These are phyloP conservation scores for Ensete glaucum DNA, from an alignment of 176 grass and related monocot genomes.

Conservation along the genomic window DNA sequence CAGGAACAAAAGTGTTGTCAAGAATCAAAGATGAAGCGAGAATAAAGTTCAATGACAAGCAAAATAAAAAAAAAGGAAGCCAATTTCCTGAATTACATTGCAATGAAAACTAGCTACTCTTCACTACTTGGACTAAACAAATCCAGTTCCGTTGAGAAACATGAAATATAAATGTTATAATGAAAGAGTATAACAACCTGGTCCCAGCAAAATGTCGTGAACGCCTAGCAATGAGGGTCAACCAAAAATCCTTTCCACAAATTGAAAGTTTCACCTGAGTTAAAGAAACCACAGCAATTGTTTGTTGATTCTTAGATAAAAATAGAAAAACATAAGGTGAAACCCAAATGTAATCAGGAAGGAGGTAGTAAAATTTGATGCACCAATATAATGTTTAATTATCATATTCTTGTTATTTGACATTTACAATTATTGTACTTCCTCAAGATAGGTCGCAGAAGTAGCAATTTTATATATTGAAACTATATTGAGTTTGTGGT, in stretches of 20 bases:
- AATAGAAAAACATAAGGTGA: neutral
- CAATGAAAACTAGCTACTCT: neutral
- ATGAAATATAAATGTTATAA: neutral
- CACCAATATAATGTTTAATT: neutral
- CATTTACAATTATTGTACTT: neutral
- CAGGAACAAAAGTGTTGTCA: neutral
- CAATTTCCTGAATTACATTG: neutral
- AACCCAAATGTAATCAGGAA: neutral
- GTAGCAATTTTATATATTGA: neutral
- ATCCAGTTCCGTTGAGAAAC: neutral
- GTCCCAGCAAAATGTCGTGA: slow-evolving; percentile 90
- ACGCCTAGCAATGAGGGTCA: slow-evolving; percentile 88
- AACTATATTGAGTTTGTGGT: neutral
- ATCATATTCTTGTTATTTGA: neutral
- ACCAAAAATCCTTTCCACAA: slow-evolving; percentile 57
- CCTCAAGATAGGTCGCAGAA: neutral
- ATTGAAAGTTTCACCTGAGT: slow-evolving; percentile 71
- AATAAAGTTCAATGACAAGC: neutral
- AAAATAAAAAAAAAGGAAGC: neutral
- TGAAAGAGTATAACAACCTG: slow-evolving; percentile 40
- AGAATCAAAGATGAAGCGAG: neutral
- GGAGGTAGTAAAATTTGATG: no score
- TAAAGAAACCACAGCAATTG: slow-evolving; percentile 6
- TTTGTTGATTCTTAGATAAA: neutral
- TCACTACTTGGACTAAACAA: neutral